Conservation (phyloP, 2,329 filamentous ascomycete genomes). For the Diaporthe sp. region DNA sequence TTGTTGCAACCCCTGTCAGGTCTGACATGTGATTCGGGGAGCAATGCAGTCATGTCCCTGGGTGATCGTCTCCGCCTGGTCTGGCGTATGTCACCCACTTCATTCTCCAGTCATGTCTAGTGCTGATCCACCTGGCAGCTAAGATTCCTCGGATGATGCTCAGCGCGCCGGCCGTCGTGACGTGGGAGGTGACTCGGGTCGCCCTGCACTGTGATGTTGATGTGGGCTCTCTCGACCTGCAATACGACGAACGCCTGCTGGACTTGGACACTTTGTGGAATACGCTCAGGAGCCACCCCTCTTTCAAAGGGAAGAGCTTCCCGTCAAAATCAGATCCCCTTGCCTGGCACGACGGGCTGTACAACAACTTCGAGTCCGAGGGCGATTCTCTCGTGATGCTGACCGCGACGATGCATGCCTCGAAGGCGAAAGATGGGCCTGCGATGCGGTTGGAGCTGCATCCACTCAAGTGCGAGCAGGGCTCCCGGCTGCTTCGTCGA, state of each 20-base stretch:
- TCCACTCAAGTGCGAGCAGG: slow-evolving; percentile 62
- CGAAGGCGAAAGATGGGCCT: slow-evolving; percentile 49
- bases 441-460: slow-evolving; percentile 62
- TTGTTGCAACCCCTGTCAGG: slow-evolving; percentile 3
- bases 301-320: slow-evolving; percentile 60
- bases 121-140: not conserved
- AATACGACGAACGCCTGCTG: slow-evolving; percentile 57
- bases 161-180: slow-evolving; percentile 60
- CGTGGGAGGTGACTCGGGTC: slow-evolving; percentile 67
- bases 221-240: slow-evolving; percentile 51
- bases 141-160: slow-evolving; percentile 54
- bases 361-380: slow-evolving; percentile 10
- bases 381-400: slow-evolving; percentile 34
- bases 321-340: slow-evolving; percentile 60
- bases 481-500: slow-evolving; percentile 66
- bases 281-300: slow-evolving; percentile 12
- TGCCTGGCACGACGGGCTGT: slow-evolving; percentile 62
- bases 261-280: slow-evolving; percentile 59
- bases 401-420: slow-evolving; percentile 35
- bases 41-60: not conserved
- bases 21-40: not conserved
- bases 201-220: slow-evolving; percentile 61
- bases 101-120: not conserved
- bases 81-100: slow-evolving; percentile 35
- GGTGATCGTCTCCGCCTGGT: slow-evolving; percentile 19